Evolutionary conservation across 108 stramenopile genomes (phyloP), one percentile per base, ranked within the genome.

Genomic region (Pseudonitzschia multiseries): DNA sequence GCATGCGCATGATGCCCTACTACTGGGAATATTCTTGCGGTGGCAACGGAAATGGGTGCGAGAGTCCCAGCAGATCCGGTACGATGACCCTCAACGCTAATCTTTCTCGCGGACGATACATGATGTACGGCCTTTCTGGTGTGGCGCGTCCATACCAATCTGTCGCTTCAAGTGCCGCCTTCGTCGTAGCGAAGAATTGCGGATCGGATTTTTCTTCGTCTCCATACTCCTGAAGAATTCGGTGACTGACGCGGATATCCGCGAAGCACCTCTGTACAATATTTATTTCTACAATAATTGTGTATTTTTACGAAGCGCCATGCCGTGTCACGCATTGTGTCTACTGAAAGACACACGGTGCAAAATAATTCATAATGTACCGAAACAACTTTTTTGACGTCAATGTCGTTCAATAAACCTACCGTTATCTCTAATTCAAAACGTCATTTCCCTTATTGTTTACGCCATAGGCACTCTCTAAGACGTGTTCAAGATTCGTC

Each of bases 1-100:
- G 33, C 17, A 40, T 62, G 61, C 29, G 61, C 15, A 10, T 8
- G 61, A 33, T 13, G 32, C 32, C 61, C 26, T 40, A 36, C 0
- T 62, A 62, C 36, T 62, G 61, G 61, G 32, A 62, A 32, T 62
- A 17, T 24, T 20, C 61, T n/a, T 62, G 61, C 61, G 61, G 61
- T 62, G 61, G 61, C 36, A 9, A 62, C n/a, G 61, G 33, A 9
- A 0, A 31, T 1, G 14, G 13, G 3, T 62, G 33, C 33, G 32
- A 15, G n/a, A 21, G n/a, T 14, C 32, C 61, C n/a, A 33, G n/a
- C n/a, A 18, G 17, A n/a, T 40, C 17, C 15, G 61, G 61, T 4
- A 62, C 13, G n/a, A 12, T 62, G n/a, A 62, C 61, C 6, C 12
- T 62, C 32, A 40, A n/a, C 36, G 27, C 32, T 2, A 33, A 13